Evolutionary conservation across 768 basidiomycete genomes (phyloP).

Genomic region (Phylloporus sp.): DNA sequence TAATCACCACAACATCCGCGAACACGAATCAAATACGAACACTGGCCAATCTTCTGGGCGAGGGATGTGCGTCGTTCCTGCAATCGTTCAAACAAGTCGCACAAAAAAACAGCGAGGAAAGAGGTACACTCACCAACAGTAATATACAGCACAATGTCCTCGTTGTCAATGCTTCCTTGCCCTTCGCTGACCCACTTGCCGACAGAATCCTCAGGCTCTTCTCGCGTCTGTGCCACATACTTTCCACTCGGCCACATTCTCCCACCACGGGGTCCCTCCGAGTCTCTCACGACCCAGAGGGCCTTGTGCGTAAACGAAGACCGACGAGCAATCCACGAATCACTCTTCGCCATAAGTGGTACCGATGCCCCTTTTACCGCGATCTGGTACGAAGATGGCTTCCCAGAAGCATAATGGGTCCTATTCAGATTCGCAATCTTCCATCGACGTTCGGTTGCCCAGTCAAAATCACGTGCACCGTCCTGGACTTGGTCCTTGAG

Average conservation of each 20-base stretch:
- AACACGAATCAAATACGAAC: slow-evolving; percentile 40
- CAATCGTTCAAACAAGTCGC: neutral
- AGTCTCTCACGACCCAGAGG: slow-evolving; percentile 79
- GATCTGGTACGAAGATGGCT: slow-evolving; percentile 69
- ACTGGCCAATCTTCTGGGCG: slow-evolving; percentile 89
- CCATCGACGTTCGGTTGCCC: slow-evolving; percentile 73
- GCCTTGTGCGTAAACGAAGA: slow-evolving; percentile 71
- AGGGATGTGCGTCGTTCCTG: slow-evolving; percentile 77
- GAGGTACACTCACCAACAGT: slow-evolving; percentile 52
- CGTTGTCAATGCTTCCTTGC: slow-evolving; percentile 59
- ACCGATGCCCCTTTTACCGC: slow-evolving; percentile 63
- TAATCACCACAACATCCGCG: neutral
- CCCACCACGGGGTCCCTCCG: slow-evolving; percentile 53
- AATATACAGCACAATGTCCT: slow-evolving; percentile 77
- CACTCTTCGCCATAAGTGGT: slow-evolving; percentile 59
- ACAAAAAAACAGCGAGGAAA: neutral
- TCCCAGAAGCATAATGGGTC: slow-evolving; percentile 69
- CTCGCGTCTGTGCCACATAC: slow-evolving; percentile 78
- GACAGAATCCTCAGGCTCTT: slow-evolving; percentile 69
- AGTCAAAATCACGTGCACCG: slow-evolving; percentile 64
- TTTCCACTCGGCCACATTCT: slow-evolving; percentile 85
- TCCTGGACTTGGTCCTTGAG: slow-evolving; percentile 43
- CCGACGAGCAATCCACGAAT: slow-evolving; percentile 70
- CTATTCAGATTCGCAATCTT: slow-evolving; percentile 66
- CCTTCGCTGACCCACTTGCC: slow-evolving; percentile 64